Evolutionary conservation across 768 basidiomycete genomes (phyloP), one percentile per base, ranked within the genome.

Genomic region (Amyloporia xantha): DNA sequence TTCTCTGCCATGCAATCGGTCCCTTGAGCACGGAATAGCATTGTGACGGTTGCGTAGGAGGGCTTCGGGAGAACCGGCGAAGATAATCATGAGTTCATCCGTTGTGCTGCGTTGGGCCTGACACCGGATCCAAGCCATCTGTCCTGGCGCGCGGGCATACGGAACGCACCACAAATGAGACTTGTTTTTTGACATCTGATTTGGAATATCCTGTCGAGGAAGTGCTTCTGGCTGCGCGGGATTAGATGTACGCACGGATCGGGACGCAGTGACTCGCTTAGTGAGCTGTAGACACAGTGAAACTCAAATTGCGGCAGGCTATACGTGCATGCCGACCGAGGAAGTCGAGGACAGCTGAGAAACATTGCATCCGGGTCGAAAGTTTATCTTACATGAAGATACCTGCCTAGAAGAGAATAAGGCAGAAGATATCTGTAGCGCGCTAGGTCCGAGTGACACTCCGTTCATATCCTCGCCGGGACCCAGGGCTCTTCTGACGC

Each of bases 321-420:
- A 20, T 13, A 39, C 13, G 38, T 23, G 40, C 10, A 23, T 24
- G 40, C 26, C 42, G 42, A 26, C 42, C 24, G 42, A 39, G 17
- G 38, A 39, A 39, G 38, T 35, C 10, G n/a, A n/a, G n/a, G n/a
- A n/a, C n/a, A 35, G 15, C 38, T 39, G 38, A 39, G 38, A 39
- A 39, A 39, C 12, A 33, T 15, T 33, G 44, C 7, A 19, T 3
- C 44, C 36, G 47, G 28, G 25, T 48, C 41, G 48, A 33, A 44
- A 49, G 41, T 42, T 42, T 27, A 42, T 49, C 41, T 49, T 24
- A 2, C n/a, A n/a, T 15, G 38, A 6, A 19, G 11, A 36, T 23
- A 37, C 21, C 53, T 62, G 53, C 61, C 61, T 44, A 55, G 53
- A 54, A 53, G 49, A 59, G 62, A 54, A 63, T 61, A 63, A 63